These are phyloP conservation scores for Lecanicillium sp. DNA, from an alignment of 2,329 filamentous ascomycete genomes.

Conservation along the genomic window DNA sequence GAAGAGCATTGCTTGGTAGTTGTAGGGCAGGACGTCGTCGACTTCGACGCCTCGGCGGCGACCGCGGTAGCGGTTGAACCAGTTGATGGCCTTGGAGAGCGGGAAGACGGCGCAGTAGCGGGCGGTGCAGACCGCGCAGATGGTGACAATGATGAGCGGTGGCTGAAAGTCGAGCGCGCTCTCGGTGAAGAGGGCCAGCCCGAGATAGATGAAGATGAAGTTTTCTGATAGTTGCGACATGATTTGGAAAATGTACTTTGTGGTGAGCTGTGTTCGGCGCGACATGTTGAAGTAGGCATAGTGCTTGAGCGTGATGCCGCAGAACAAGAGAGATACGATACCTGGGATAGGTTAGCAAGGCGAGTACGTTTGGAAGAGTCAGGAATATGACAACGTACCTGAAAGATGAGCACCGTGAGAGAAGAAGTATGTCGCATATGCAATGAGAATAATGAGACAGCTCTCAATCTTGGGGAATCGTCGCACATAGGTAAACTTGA, in stretches of 20 bases:
- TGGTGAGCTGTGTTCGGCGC: constrained; percentile 89
- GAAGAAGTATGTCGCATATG: constrained; percentile 96
- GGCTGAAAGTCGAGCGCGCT: constrained; percentile 83
- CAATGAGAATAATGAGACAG: constrained; percentile 85
- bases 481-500: constrained; percentile 92
- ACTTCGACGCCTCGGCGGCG: constrained; percentile 64
- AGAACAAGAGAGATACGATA: constrained; percentile 94
- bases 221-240: constrained; percentile 94
- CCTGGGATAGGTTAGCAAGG: constrained; percentile 38
- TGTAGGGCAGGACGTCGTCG: constrained; percentile 82
- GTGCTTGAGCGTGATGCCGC: constrained; percentile 95
- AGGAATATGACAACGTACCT: constrained; percentile 47
- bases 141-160: constrained; percentile 86
- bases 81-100: constrained; percentile 81
- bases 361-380: neutral
- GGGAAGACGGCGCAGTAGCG: constrained; percentile 94
- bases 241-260: constrained; percentile 94
- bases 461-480: constrained; percentile 95
- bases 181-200: constrained; percentile 89
- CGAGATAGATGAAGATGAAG: constrained; percentile 99
- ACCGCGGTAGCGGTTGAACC: constrained; percentile 81
- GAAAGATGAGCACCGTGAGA: constrained; percentile 94
- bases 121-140: constrained; percentile 84
- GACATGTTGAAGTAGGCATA: constrained; percentile 99
- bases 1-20: constrained; percentile 99